Evolutionary conservation across 345 rosid genomes (phyloP).

Genomic region (Excoecaria cochinchinensis): DNA sequence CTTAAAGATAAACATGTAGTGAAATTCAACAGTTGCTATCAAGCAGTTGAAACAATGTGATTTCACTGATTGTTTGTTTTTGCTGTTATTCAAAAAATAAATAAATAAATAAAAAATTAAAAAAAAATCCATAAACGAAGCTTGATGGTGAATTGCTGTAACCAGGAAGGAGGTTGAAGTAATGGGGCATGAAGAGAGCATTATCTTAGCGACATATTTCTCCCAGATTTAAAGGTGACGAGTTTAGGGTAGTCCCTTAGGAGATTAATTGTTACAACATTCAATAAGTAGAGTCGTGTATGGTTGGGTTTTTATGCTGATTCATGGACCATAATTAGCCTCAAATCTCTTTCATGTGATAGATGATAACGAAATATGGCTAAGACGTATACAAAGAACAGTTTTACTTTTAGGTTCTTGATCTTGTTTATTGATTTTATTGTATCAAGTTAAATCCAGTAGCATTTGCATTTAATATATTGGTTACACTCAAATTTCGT

Average conservation of each 20-base stretch:
- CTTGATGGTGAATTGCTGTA: slow-evolving; percentile 17
- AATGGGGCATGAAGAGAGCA: slow-evolving; percentile 33
- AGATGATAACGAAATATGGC: background rate
- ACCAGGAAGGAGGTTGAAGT: slow-evolving; percentile 73
- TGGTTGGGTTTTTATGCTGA: background rate
- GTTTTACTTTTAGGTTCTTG: background rate
- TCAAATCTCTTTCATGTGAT: background rate
- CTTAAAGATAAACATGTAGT: too few relatives aligned
- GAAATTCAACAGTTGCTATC: background rate
- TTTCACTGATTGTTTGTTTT: background rate
- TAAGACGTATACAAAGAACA: background rate
- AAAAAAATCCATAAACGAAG: background rate
- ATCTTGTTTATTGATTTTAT: background rate
- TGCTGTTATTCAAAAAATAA: background rate
- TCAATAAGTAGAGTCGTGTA: background rate
- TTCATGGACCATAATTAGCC: background rate
- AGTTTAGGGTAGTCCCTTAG: background rate
- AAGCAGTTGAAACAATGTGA: background rate
- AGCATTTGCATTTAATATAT: background rate
- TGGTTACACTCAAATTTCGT: background rate
- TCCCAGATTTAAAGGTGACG: slow-evolving; percentile 31
- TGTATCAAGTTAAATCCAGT: background rate
- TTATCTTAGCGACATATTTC: slow-evolving; percentile 59
- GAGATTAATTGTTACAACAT: background rate
- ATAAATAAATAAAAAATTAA: background rate